Base-by-base conservation (phyloP, 345 rosid genomes). In the Kandelia obovata region DNA sequence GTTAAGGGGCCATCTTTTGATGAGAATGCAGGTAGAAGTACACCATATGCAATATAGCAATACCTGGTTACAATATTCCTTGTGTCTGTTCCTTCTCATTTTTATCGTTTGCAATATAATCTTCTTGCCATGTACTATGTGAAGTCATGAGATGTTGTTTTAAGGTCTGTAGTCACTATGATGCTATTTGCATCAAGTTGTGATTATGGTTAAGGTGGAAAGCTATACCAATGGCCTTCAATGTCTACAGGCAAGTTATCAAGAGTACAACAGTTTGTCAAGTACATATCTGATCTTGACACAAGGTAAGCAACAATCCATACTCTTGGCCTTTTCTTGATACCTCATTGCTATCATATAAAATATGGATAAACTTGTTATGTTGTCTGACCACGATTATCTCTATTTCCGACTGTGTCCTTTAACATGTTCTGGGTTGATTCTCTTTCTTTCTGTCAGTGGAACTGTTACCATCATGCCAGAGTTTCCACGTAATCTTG, bases 401-500 rank as follows among this genome's bases (percentile, higher is more conserved):
- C 57, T 32, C 6, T 26, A 59, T 55, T 58, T 62, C 7, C 61
- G 25, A 62, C 23, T 34, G 56, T 64, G 65, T 7, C 67, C 58
- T 68, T 72, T 68, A 55, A 55, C 60, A 32, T 66, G 47, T 65
- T 65, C 57, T 57, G 64, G 28, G 20, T 59, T 21, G 47, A 31
- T 55, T 37, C 2, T 67, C 6, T 69, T 77, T 65, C 47, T 53
- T 67, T 46, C 32, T 72, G 30, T 46, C 70, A 92, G 97, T 71
- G 87, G 86, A 78, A 78, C 85, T 67, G 83, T 95, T 72, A 77
- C 85, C 46, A 26, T 61, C 56, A 92, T 94, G 65, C 98, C 98
- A 19, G 97, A 94, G 75, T 91, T 91, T 75, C 96, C 97, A 9
- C 34, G 85, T 31, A 88, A 83, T 82, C 92, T 94, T 11, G 96